Base-by-base conservation (phyloP, 2,329 filamentous ascomycete genomes). In the Penicillium thymicola region DNA sequence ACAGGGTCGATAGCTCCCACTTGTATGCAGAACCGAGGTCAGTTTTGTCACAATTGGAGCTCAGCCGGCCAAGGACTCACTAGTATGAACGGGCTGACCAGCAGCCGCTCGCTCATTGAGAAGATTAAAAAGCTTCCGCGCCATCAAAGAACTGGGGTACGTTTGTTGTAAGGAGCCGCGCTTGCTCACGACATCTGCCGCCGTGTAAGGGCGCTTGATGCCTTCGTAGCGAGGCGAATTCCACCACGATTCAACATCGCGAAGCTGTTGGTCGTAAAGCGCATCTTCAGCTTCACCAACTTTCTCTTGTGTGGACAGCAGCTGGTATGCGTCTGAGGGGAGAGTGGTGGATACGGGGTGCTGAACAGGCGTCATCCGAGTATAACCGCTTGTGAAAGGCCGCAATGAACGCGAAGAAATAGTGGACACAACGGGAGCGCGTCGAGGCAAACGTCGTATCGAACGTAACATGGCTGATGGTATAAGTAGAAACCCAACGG, bases 1-100 rank as follows among this genome's bases (percentile, higher is more conserved):
- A 97, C 87, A n/a, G 94, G 94, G 71, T 99, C 94, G 76, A 99
- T 95, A 58, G 92, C 94, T 66, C 94, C 94, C 89, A 99, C 90
- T 93, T 93, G 51, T 41, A 21, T 40, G n/a, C 11, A 16, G 25
- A 48, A 41, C 21, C 37, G 18, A 38, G n/a, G 57, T 67, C 54
- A 66, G 61, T 23, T 38, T 47, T 21, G 18, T 16, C 27, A 10
- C 7, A 47, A 21, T 28, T 27, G 25, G 27, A 34, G 21, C 25
- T 21, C 27, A 8, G 9, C 5, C 4, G 0, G 4, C 4, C 7
- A n/a, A 38, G 21, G 21, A 67, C 68, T 70, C 79, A 93, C 90
- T 92, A 16, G 94, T 97, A 75, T 97, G 93, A 59, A 97, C 89
- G 21, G 94, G 94, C 73, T 96, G 83, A 59, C 91, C 91, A 67